These are phyloP conservation scores for Mollisia scopiformis DNA, from an alignment of 2,329 filamentous ascomycete species.

Conservation along the genomic window DNA sequence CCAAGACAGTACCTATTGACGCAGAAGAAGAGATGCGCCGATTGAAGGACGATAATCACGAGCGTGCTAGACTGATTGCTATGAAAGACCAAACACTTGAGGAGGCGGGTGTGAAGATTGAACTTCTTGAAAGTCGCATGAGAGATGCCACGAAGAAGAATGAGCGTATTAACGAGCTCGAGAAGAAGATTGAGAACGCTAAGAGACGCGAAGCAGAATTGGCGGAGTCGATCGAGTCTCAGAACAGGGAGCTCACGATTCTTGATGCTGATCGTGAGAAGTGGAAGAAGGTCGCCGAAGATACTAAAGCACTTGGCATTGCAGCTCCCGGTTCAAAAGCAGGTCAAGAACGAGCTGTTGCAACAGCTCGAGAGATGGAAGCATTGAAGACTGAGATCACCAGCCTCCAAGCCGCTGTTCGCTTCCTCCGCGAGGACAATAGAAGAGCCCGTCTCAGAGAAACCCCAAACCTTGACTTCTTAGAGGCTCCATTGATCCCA, in stretches of 20 bases:
- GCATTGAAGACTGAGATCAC: constrained; percentile 70
- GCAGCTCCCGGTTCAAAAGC: constrained; percentile 53
- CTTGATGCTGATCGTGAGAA: constrained; percentile 69
- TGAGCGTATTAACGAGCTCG: constrained; percentile 67
- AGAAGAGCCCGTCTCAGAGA: constrained; percentile 61
- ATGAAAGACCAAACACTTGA: constrained; percentile 82
- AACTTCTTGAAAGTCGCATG: constrained; percentile 87
- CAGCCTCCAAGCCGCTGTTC: constrained; percentile 64
- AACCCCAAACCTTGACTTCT: constrained; percentile 61
- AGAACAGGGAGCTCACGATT: constrained; percentile 66
- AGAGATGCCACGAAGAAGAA: constrained; percentile 80
- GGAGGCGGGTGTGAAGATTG: constrained; percentile 88
- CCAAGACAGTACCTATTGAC: constrained; percentile 79
- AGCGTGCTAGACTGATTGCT: constrained; percentile 72
- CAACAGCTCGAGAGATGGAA: constrained; percentile 74
- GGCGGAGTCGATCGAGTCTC: constrained; percentile 66
- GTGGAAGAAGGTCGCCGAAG: constrained; percentile 72
- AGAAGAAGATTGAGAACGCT: constrained; percentile 58
- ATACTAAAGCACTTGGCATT: constrained; percentile 57
- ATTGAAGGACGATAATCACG: constrained; percentile 78
- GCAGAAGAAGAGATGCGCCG: constrained; percentile 83
- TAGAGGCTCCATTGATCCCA: constrained; percentile 61
- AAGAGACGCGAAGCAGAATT: constrained; percentile 55
- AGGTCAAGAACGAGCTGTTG: constrained; percentile 68
- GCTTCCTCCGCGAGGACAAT: constrained; percentile 70